Evolutionary conservation across 192 early-diverging fungal species (phyloP), one percentile per base, ranked within the genome.

Genomic region (Coemansia sp.): DNA sequence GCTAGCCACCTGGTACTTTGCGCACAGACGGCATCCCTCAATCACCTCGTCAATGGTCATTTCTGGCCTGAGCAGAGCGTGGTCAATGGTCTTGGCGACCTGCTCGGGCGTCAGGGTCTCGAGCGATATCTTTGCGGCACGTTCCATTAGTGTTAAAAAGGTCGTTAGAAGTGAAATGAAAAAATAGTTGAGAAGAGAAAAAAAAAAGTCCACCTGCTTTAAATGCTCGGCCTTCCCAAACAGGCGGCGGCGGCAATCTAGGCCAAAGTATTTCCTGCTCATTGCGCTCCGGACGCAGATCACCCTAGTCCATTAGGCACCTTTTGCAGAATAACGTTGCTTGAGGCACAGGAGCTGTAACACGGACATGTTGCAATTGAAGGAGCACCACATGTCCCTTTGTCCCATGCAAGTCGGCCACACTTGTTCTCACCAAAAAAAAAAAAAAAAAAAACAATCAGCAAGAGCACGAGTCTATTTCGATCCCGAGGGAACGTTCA

Each of bases 71-170:
- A 88, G 74, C 20, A 88, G 72, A 39, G 86, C 84, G 56, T 88
- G 86, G 72, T 88, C 86, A 57, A 88, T 85, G 23, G 83, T 76
- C 62, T 84, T 79, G 48, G 85, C 82, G 4, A 88, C 75, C 23
- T 77, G 61, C 47, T 85, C 69, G 25, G 77, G 77, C 13, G 84
- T 83, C 18, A 88, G 72, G 4, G 58, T 75, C 23, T 85, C 79
- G 60, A 85, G 59, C 34, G 76, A 72, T 61, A 71, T 76, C 38
- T 37, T 18, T 55, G 35, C 38, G 35, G 52, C 25, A 56, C 55
- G 63, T 26, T 31, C 38, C 38, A 42, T 56, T 31, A 6, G 26
- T 26, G 8, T 25, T 36, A 23, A 38, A 37, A 18, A 21, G 37
- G 7, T 56, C 0, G 21, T 28, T 25, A 13, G 11, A 14, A 31